Evolutionary conservation across 1,284 basidiomycete genomes (phyloP).

Genomic region (Rhodotorula sp.): DNA sequence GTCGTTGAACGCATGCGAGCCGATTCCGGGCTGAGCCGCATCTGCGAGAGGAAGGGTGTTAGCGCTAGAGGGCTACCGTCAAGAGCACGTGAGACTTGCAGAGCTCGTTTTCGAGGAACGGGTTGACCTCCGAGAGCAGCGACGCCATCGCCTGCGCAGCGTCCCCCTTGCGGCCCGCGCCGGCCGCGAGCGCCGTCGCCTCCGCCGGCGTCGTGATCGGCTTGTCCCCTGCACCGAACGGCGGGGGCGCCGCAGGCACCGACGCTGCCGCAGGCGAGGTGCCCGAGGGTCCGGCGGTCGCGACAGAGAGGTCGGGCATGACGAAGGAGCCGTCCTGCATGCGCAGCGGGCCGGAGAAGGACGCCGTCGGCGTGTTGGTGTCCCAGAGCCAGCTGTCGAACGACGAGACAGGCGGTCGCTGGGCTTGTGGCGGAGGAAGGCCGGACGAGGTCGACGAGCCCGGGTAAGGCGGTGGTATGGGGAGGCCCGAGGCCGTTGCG

Average conservation of each 20-base stretch:
- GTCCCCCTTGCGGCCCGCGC: slow-evolving; percentile 8
- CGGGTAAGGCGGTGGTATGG: not conserved
- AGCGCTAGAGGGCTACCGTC: too few species aligned
- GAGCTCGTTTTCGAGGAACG: slow-evolving; percentile 29
- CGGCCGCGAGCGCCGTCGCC: slow-evolving; percentile 10
- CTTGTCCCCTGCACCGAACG: not conserved
- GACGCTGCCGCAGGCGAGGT: not conserved
- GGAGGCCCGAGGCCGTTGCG: too few species aligned
- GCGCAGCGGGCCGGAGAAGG: slow-evolving; percentile 14
- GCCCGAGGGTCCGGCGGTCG: not conserved
- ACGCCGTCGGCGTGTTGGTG: not conserved
- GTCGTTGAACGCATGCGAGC: slow-evolving; percentile 24
- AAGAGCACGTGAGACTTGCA: not conserved
- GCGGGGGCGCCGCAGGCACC: not conserved
- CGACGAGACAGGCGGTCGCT: not conserved
- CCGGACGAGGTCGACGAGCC: not conserved
- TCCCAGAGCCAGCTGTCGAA: slow-evolving; percentile 29
- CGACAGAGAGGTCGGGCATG: slow-evolving; percentile 22
- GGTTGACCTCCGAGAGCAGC: slow-evolving; percentile 20
- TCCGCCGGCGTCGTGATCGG: not conserved
- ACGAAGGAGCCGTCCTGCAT: slow-evolving; percentile 25
- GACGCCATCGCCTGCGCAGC: slow-evolving; percentile 30
- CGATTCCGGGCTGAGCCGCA: slow-evolving; percentile 11
- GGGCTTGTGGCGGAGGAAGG: not conserved
- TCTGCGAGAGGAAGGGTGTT: not conserved